These are phyloP conservation scores for Metarhizium guizhouense DNA, from an alignment of 2,329 filamentous ascomycete genomes.

Conservation along the genomic window DNA sequence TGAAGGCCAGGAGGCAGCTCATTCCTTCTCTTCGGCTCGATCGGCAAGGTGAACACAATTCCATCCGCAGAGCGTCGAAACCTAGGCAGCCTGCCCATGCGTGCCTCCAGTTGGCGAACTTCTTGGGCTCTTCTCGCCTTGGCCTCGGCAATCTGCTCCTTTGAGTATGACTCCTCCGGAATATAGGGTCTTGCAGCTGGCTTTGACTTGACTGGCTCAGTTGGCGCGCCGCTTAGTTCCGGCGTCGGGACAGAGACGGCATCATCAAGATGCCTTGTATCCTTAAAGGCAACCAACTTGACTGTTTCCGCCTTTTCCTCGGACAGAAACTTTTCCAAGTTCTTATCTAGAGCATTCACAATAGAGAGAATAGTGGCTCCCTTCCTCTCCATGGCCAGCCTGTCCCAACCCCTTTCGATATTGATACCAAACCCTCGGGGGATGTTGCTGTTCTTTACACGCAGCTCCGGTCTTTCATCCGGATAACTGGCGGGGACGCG, in stretches of 20 bases:
- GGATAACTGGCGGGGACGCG: conserved; percentile 59
- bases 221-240: conserved; percentile 3
- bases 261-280: conserved; percentile 38
- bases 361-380: conserved; percentile 54
- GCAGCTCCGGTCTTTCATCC: conserved; percentile 44
- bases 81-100: conserved; percentile 57
- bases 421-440: conserved; percentile 66
- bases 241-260: conserved; percentile 1
- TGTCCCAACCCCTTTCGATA: conserved; percentile 65
- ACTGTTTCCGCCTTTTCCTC: conserved; percentile 64
- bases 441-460: conserved; percentile 59
- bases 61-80: conserved; percentile 65
- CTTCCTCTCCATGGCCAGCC: conserved; percentile 46
- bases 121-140: conserved; percentile 56
- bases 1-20: conserved; percentile 55
- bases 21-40: conserved; percentile 53
- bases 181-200: conserved; percentile 23
- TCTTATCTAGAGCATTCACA: conserved; percentile 62
- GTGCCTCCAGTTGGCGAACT: conserved; percentile 63
- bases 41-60: conserved; percentile 58
- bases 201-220: conserved; percentile 4
- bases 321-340: conserved; percentile 60
- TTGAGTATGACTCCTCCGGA: conserved; percentile 41
- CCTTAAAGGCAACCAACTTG: conserved; percentile 55
- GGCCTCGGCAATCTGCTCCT: conserved; percentile 53